Evolutionary conservation across 495 filamentous ascomycete species (phyloP).

Genomic region (Aspergillus avenaceus): DNA sequence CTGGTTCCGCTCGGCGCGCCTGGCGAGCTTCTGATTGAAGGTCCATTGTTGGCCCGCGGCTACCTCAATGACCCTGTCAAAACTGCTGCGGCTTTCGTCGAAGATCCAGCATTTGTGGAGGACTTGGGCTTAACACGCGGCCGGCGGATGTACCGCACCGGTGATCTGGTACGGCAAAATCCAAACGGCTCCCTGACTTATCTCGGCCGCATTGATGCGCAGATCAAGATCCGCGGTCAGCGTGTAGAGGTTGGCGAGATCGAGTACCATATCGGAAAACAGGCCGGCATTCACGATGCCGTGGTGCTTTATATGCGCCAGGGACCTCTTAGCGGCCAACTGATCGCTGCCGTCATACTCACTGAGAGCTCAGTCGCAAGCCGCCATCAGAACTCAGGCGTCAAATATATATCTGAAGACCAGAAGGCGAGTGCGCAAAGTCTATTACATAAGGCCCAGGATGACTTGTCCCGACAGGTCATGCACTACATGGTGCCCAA

Average conservation of each 20-base stretch:
- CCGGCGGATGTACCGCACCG: background rate
- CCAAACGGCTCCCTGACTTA: background rate
- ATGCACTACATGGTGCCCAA: conserved; percentile 25
- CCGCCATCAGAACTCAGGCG: too few species aligned
- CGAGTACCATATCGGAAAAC: background rate
- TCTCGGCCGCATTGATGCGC: background rate
- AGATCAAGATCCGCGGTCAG: background rate
- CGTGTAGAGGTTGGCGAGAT: background rate
- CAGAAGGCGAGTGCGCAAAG: background rate
- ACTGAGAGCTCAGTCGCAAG: too few species aligned
- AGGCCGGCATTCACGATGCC: background rate
- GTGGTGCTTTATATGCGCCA: too few species aligned
- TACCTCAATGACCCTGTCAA: background rate
- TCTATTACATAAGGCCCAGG: too few species aligned
- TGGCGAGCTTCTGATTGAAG: conserved; percentile 1
- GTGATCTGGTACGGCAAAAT: background rate
- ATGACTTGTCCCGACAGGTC: too few species aligned
- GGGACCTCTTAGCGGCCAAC: background rate
- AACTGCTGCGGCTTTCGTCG: background rate
- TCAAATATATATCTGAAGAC: background rate
- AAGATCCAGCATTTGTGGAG: background rate
- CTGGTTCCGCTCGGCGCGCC: background rate
- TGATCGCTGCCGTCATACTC: too few species aligned
- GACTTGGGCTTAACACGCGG: too few species aligned
- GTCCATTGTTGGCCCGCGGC: background rate